Evolutionary conservation across 1,284 basidiomycete genomes (phyloP).

Genomic region (Sphagnurus paluster): DNA sequence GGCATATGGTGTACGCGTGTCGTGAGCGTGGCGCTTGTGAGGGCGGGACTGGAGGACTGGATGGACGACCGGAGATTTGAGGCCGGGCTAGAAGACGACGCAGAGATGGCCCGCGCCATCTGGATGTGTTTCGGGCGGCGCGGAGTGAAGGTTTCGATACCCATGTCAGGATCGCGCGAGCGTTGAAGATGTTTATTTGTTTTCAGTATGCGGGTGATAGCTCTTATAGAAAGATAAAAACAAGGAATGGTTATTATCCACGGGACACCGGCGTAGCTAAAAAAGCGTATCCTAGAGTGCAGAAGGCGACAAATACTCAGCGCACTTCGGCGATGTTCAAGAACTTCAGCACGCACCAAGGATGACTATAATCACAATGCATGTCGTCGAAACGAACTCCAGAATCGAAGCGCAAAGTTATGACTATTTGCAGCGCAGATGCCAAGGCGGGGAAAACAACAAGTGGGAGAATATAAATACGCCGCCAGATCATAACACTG

Average conservation of each 20-base stretch:
- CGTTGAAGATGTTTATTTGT: slow-evolving; percentile 38
- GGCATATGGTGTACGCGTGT: slow-evolving; percentile 28
- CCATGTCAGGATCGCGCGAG: slow-evolving; percentile 29
- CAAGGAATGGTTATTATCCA: slow-evolving; percentile 53
- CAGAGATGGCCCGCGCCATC: slow-evolving; percentile 23
- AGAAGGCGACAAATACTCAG: not conserved
- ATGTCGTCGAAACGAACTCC: slow-evolving; percentile 48
- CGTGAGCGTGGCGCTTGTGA: slow-evolving; percentile 22
- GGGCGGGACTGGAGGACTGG: slow-evolving; percentile 20
- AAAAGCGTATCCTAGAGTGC: slow-evolving; percentile 52
- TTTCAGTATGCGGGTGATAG: slow-evolving; percentile 37
- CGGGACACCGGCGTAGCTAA: slow-evolving; percentile 60
- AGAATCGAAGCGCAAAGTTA: slow-evolving; percentile 44
- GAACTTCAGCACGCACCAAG: slow-evolving; percentile 45
- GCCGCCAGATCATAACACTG: slow-evolving; percentile 44
- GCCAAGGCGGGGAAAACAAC: slow-evolving; percentile 48
- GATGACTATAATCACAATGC: slow-evolving; percentile 53
- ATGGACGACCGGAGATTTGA: slow-evolving; percentile 17
- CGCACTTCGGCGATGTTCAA: not conserved
- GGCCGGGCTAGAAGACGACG: slow-evolving; percentile 14
- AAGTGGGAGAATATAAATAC: slow-evolving; percentile 40
- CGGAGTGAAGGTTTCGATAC: slow-evolving; percentile 27
- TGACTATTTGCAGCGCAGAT: slow-evolving; percentile 40
- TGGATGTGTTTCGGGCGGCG: slow-evolving; percentile 19
- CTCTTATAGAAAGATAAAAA: slow-evolving; percentile 46